Base-by-base conservation (phyloP, 176 grass and related monocot genomes). In the Oryza meyeriana region DNA sequence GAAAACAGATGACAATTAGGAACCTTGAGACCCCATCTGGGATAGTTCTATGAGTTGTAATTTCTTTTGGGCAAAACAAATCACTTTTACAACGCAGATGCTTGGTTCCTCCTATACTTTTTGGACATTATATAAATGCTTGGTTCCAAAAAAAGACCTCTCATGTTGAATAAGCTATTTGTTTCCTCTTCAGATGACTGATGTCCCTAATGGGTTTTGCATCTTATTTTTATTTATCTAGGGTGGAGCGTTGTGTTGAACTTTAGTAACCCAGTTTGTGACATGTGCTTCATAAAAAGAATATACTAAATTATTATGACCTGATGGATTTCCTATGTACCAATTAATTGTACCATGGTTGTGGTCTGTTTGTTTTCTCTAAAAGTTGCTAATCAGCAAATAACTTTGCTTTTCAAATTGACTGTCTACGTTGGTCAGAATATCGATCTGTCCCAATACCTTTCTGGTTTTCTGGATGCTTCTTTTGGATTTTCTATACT, bases 351-450 rank as follows among this genome's bases (percentile, higher is more conserved):
- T 10, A 7, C 57, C 29, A 67, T 33, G 28, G 36, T 41, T 84
- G 13, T 66, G 10, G 42, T 79, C 38, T 52, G 0, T 69, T 73
- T 22, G 65, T 80, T 71, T 59, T 41, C 38, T 45, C 50, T 52
- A 20, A 30, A 83, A 65, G 71, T 76, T 67, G 71, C 31, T 76
- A 57, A 76, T 84, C 66, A 82, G 32, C 44, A 82, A 76, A 67
- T 76, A 41, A 25, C 33, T 64, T 47, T 80, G n/a, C 17, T 62
- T 22, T 79, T 74, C 16, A 52, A 35, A 74, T 36, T 64, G 10
- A 12, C 20, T 79, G 16, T 79, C 12, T 76, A 20, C 28, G 42
- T 58, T 68, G 35, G 28, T 68, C 50, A 18, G 18, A 68, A 13
- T 77, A 58, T 65, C 57, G 11, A 12, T 75, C 25, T 67, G 18